A percentile compares a stretch with the other conserved stretches of the same genome.
phyloP scores from a whole-genome alignment of 805 yeast genomes.

The Candida ponderosae region DNA sequence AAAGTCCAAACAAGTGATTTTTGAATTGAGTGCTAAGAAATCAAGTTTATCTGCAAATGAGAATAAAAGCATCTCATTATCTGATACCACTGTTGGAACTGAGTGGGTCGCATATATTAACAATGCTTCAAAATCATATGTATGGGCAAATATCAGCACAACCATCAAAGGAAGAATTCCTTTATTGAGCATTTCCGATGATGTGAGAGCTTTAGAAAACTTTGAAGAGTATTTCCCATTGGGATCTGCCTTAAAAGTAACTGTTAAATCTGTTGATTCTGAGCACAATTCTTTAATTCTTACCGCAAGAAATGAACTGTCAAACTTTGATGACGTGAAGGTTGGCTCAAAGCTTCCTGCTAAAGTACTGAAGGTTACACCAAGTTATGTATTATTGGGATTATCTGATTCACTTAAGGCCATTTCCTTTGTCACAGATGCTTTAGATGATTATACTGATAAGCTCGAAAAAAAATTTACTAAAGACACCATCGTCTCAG shows the following conservation, averaged over 20 bases:
- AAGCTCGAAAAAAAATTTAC: conserved; percentile 41
- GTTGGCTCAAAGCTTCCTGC: conserved; percentile 55
- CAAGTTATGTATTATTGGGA: conserved; percentile 57
- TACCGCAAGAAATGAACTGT: conserved; percentile 39
- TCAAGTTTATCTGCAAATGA: conserved; percentile 25
- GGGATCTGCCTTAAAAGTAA: conserved; percentile 61
- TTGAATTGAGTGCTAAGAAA: conserved; percentile 57
- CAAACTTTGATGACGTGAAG: conserved; percentile 39
- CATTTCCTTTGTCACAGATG: conserved; percentile 67
- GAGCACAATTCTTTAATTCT: conserved; percentile 44
- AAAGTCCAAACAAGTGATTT: conserved; percentile 43
- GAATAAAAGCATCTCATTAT: conserved; percentile 25
- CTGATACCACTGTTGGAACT: conserved; percentile 41
- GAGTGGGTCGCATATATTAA: conserved; percentile 56
- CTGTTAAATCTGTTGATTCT: conserved; percentile 43
- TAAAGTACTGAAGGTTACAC: conserved; percentile 49
- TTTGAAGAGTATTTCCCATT: conserved; percentile 56
- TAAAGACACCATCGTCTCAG: conserved; percentile 47
- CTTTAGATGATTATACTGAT: conserved; percentile 57
- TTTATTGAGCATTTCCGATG: conserved; percentile 53
- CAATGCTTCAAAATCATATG: conserved; percentile 48
- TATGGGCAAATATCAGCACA: conserved; percentile 69
- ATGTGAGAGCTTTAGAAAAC: conserved; percentile 37
- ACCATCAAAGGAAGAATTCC: conserved; percentile 59
- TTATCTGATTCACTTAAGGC: conserved; percentile 58